A percentile compares a stretch with the other conserved stretches of the same genome.
Evolutionary conservation across 164 flowering plant genomes (phyloP).

Genomic region (Magnolia sinica): DNA sequence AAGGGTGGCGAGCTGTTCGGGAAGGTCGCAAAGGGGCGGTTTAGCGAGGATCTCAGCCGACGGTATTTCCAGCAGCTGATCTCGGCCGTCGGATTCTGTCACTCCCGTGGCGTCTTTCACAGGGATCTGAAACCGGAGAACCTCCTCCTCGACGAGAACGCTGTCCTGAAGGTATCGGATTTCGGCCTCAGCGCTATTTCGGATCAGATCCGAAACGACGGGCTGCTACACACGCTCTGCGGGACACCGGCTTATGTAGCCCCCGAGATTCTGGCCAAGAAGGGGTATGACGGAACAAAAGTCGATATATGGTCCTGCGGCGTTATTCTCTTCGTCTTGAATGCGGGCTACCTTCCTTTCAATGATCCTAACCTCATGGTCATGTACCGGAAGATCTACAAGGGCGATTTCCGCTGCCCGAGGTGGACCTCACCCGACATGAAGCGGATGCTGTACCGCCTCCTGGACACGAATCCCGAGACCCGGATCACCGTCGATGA

Average conservation of each 20-base stretch:
- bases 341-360: constrained; percentile 66
- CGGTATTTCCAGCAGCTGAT: constrained; percentile 64
- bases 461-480: constrained; percentile 55
- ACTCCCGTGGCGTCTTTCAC: constrained; percentile 64
- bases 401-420: constrained; percentile 59
- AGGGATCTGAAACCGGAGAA: constrained; percentile 72
- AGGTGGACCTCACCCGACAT: constrained; percentile 64
- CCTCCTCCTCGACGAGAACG: constrained; percentile 63
- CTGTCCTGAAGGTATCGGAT: constrained; percentile 52
- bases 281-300: constrained; percentile 62
- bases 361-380: constrained; percentile 60
- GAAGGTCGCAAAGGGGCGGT: constrained; percentile 45
- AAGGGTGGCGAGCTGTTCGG: constrained; percentile 71
- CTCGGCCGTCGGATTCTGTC: constrained; percentile 66
- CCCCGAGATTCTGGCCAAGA: constrained; percentile 61
- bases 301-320: constrained; percentile 77
- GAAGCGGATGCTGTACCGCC: constrained; percentile 32
- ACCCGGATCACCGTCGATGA: constrained; percentile 54
- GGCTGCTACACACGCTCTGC: constrained; percentile 63
- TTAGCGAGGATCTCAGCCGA: constrained; percentile 64
- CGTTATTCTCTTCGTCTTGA: constrained; percentile 48
- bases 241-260: constrained; percentile 79
- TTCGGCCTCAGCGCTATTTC: constrained; percentile 60
- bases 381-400: constrained; percentile 62
- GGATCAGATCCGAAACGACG: constrained; percentile 50